Conservation (phyloP, 2,329 filamentous ascomycete species). For the Endothia cerciana region DNA sequence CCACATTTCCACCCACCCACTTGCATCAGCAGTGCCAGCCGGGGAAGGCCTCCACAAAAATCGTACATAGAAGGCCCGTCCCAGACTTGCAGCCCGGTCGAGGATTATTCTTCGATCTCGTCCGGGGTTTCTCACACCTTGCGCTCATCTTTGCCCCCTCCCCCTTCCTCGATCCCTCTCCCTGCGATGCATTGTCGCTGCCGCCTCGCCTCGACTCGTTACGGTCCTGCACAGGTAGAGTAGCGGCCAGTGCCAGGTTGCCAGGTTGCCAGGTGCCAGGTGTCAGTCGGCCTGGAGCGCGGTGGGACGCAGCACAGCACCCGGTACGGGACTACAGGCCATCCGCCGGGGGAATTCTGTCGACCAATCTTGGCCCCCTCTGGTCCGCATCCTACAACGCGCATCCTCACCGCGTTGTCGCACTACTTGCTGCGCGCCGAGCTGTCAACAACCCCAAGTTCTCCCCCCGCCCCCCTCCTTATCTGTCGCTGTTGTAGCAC, state of each 20-base stretch:
- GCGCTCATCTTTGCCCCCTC: neutral
- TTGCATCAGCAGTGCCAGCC: neutral
- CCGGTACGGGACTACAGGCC: neutral
- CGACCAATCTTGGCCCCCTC: neutral
- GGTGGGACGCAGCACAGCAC: constrained; percentile 26
- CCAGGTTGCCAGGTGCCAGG: neutral
- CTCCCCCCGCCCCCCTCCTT: neutral
- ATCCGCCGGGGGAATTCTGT: neutral
- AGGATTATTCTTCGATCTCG: neutral
- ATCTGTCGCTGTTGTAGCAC: constrained; percentile 26
- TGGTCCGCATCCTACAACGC: neutral
- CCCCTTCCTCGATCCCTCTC: neutral
- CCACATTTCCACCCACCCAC: neutral
- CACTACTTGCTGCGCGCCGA: constrained; percentile 6
- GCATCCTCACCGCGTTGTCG: constrained; percentile 7
- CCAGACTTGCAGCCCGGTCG: neutral
- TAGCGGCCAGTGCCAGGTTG: neutral
- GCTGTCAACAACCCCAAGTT: constrained; percentile 24
- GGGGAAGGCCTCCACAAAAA: neutral
- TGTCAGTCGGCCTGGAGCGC: neutral
- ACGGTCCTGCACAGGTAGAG: constrained; percentile 20
- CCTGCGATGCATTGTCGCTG: constrained; percentile 26
- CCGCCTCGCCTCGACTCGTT: constrained; percentile 13
- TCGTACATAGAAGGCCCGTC: neutral
- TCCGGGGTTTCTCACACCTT: neutral